phyloP scores from a whole-genome alignment of 164 flowering plant species.

The Nymphaea thermarum region DNA sequence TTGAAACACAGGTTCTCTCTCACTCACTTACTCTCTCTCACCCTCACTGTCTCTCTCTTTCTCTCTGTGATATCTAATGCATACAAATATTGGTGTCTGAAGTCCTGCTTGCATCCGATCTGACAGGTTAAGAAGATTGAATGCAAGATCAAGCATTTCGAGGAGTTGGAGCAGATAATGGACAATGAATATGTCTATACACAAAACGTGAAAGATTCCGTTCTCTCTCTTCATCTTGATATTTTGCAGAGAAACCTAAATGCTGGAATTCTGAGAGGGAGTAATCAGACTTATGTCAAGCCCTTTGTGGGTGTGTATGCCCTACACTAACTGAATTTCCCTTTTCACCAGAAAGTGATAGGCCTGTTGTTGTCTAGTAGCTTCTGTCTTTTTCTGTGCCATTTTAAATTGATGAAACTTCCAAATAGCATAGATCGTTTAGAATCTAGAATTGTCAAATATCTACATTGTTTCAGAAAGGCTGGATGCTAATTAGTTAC shows the following conservation, averaged over 20 bases:
- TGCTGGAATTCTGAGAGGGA: constrained; percentile 50
- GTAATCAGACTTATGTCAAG: constrained; percentile 26
- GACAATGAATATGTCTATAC: constrained; percentile 47
- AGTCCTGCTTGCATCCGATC: not conserved
- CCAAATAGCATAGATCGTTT: no score
- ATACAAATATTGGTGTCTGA: not conserved
- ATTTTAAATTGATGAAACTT: constrained; percentile 3
- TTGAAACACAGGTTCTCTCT: constrained; percentile 62
- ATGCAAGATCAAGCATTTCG: constrained; percentile 51
- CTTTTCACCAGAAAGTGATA: not conserved
- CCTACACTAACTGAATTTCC: not conserved
- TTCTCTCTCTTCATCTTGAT: constrained; percentile 40
- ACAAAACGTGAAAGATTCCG: constrained; percentile 38
- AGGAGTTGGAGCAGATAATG: constrained; percentile 62
- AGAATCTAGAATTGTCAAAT: no score
- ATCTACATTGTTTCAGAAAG: no score
- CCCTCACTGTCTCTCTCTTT: not conserved
- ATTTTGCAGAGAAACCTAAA: constrained; percentile 23
- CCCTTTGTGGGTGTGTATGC: constrained; percentile 3
- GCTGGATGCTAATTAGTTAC: no score
- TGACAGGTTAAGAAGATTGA: constrained; percentile 57
- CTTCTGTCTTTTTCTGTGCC: not conserved
- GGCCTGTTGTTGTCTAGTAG: constrained; percentile 5
- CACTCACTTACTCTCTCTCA: no score
- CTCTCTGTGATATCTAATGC: not conserved